A percentile compares a stretch with the other conserved stretches of the same genome.
Evolutionary conservation across 2,329 filamentous ascomycete species (phyloP).

Genomic region (Verticillium klebahnii): DNA sequence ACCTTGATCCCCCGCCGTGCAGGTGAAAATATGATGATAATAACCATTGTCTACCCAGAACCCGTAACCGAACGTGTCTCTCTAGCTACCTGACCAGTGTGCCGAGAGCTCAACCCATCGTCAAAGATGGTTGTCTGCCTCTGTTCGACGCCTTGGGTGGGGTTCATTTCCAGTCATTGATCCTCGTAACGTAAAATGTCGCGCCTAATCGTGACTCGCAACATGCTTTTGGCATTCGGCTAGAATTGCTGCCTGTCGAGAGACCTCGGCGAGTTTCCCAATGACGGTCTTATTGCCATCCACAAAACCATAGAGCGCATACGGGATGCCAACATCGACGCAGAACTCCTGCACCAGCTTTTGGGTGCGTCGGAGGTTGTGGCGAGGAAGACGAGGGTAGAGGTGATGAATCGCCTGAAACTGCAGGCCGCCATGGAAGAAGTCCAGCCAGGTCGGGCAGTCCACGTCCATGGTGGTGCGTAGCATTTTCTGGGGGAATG

Average conservation of each 20-base stretch:
- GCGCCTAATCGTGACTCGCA: slow-evolving; percentile 30
- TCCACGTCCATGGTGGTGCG: slow-evolving; percentile 93
- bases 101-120: not conserved
- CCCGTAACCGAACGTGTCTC: too few relatives aligned
- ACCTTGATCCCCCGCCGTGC: too few relatives aligned
- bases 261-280: slow-evolving; percentile 70
- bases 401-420: slow-evolving; percentile 88
- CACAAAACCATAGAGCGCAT: slow-evolving; percentile 80
- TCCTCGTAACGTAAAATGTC: slow-evolving; percentile 2
- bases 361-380: slow-evolving; percentile 75
- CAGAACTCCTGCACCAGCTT: slow-evolving; percentile 77
- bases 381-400: slow-evolving; percentile 76
- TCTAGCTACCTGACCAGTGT: too few relatives aligned
- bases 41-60: too few relatives aligned
- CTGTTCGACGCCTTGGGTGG: too few relatives aligned
- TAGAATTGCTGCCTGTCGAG: slow-evolving; percentile 72
- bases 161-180: not conserved
- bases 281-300: slow-evolving; percentile 81
- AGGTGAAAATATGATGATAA: too few relatives aligned
- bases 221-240: slow-evolving; percentile 60
- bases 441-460: slow-evolving; percentile 83
- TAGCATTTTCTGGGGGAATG: slow-evolving; percentile 85
- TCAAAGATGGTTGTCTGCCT: not conserved
- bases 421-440: slow-evolving; percentile 82
- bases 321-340: slow-evolving; percentile 75